Evolutionary conservation across 768 basidiomycete genomes (phyloP).

Genomic region (Suillus subaureus): DNA sequence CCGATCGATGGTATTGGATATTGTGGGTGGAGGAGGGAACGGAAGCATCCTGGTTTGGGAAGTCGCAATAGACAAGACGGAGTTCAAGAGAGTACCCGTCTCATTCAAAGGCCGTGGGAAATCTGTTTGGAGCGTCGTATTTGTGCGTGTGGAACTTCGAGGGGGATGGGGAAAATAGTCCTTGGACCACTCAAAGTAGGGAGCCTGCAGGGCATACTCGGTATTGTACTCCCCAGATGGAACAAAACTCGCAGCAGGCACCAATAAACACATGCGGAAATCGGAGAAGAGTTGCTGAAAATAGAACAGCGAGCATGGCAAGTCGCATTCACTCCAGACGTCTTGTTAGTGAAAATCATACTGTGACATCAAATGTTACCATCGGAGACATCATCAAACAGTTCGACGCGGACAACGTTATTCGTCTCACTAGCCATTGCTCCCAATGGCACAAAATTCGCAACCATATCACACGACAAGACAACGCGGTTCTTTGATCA

Average conservation of each 20-base stretch:
- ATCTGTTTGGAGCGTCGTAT: not conserved
- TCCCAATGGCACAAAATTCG: not conserved
- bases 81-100: not conserved
- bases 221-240: not conserved
- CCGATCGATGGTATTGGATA: constrained; percentile 12
- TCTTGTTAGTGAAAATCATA: not conserved
- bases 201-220: accelerated
- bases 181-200: not conserved
- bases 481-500: not conserved
- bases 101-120: not conserved
- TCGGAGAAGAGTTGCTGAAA: not conserved
- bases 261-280: not conserved
- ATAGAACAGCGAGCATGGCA: not conserved
- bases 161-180: not conserved
- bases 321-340: not conserved
- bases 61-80: not conserved
- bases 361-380: not conserved
- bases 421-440: not conserved
- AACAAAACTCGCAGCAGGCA: constrained; percentile 9
- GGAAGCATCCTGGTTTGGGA: not conserved
- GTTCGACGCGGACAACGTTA: not conserved
- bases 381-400: not conserved
- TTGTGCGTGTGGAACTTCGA: constrained; percentile 2
- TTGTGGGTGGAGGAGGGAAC: constrained; percentile 16
- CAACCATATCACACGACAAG: not conserved